Evolutionary conservation across 257 asterid species (phyloP), one percentile per base, ranked within the genome.

Genomic region (Penstemon eatonii): DNA sequence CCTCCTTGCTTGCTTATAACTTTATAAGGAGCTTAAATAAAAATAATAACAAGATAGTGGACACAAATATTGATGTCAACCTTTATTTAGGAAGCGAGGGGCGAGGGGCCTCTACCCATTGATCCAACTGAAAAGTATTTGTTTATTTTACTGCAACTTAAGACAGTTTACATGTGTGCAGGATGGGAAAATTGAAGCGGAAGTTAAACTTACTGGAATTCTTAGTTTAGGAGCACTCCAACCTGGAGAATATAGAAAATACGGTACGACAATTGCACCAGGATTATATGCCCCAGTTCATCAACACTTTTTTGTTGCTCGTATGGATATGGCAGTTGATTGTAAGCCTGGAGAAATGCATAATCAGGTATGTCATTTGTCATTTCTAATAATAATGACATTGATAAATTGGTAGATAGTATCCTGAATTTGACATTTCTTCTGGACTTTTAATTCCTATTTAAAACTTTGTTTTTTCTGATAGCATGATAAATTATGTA

Each of bases 131-230:
- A 11, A 49, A 18, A 36, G 19, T 56, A 11, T 38, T 65, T 8
- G 59, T 60, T 58, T 25, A 5, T 65, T 6, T 12, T 61, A 64
- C 67, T 73, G 72, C 65, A 67, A 40, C 44, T 66, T 67, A 44
- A 44, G 36, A 46, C 9, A 33, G 57, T 60, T n/a, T 73, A 68
- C 40, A 13, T 42, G 66, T 61, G 56, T 72, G 67, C 87, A 93
- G 99, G 99, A 93, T 82, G 99, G 99, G 18, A 93, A 93, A 87
- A 90, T 93, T 74, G 97, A 93, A 81, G 99, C 99, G 18, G 96
- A 90, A 84, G 96, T 93, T 66, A 93, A 84, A 79, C 99, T 90
- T 65, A 93, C 99, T 10, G 99, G 99, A 47, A 82, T 92, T 73
- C 96, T 92, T 54, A 92, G 98, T 78, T 77, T 89, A 73, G 98